phyloP scores from a whole-genome alignment of 495 filamentous ascomycete genomes.

The Penicillium chermesinum region DNA sequence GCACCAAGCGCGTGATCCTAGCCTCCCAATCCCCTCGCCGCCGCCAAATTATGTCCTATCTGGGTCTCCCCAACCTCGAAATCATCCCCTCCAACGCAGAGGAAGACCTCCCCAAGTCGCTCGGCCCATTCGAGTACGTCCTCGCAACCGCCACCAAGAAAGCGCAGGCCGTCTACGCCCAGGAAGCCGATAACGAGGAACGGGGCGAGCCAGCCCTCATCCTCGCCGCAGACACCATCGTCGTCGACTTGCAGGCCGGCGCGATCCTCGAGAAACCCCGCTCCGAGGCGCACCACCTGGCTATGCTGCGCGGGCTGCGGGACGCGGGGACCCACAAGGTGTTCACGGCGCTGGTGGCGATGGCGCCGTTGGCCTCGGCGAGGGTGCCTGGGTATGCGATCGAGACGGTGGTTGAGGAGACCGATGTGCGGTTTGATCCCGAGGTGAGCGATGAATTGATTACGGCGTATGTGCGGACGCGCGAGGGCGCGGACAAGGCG shows the following conservation, averaged over 20 bases:
- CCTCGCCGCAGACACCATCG: slow-evolving; percentile 86
- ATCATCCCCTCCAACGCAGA: slow-evolving; percentile 72
- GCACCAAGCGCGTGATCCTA: slow-evolving; percentile 72
- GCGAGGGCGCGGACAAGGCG: slow-evolving; percentile 94
- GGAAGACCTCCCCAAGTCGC: slow-evolving; percentile 78
- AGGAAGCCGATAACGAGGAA: slow-evolving; percentile 53
- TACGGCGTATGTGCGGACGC: slow-evolving; percentile 77
- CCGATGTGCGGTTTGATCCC: slow-evolving; percentile 70
- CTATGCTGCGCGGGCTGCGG: slow-evolving; percentile 74
- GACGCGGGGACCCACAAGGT: slow-evolving; percentile 71
- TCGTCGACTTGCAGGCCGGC: slow-evolving; percentile 60
- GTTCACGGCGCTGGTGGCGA: slow-evolving; percentile 73
- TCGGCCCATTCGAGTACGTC: slow-evolving; percentile 85
- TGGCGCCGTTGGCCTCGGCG: slow-evolving; percentile 73
- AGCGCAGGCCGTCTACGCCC: slow-evolving; percentile 68
- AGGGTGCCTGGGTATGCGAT: slow-evolving; percentile 79
- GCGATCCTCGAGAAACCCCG: slow-evolving; percentile 85
- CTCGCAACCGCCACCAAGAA: slow-evolving; percentile 80
- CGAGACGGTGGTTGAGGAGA: slow-evolving; percentile 80
- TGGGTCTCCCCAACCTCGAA: slow-evolving; percentile 74
- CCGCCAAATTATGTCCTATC: slow-evolving; percentile 65
- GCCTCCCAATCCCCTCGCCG: slow-evolving; percentile 84
- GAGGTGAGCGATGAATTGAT: slow-evolving; percentile 77
- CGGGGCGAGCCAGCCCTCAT: slow-evolving; percentile 76
- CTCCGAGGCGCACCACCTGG: slow-evolving; percentile 70